phyloP scores from a whole-genome alignment of 164 flowering plant genomes.

The Annona squamosa region DNA sequence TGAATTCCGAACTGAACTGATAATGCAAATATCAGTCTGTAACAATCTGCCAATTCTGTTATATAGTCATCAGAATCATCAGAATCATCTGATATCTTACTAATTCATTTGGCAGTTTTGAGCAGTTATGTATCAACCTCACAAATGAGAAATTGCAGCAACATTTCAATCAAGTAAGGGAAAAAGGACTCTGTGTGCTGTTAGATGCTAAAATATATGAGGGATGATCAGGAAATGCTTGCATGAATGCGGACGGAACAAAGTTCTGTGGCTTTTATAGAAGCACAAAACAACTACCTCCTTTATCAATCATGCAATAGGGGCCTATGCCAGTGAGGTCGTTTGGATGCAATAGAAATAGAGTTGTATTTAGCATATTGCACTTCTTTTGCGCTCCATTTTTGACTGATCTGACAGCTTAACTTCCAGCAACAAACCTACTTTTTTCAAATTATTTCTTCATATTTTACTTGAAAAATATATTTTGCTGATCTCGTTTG shows the following conservation, averaged over 20 bases:
- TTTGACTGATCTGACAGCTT: too few species aligned
- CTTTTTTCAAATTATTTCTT: too few species aligned
- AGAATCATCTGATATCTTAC: constrained; percentile 13
- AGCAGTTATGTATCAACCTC: constrained; percentile 84
- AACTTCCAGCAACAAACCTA: too few species aligned
- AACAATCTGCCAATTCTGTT: not conserved
- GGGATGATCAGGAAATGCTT: too few species aligned
- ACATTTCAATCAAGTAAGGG: constrained; percentile 76
- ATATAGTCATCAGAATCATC: not conserved
- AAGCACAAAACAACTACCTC: not conserved
- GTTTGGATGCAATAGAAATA: too few species aligned
- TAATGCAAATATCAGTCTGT: not conserved
- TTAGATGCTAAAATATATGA: not conserved
- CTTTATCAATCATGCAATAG: not conserved
- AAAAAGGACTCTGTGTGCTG: not conserved
- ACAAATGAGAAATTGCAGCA: constrained; percentile 92
- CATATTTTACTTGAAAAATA: too few species aligned
- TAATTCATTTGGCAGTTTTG: constrained; percentile 46
- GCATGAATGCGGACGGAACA: not conserved
- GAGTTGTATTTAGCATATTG: too few species aligned
- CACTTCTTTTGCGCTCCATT: too few species aligned
- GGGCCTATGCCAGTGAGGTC: too few species aligned
- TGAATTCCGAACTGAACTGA: constrained; percentile 8
- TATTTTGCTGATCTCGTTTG: too few species aligned
- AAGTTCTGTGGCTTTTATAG: not conserved